Evolutionary conservation across 1,284 basidiomycete species (phyloP).

Genomic region (Malassezia restricta): DNA sequence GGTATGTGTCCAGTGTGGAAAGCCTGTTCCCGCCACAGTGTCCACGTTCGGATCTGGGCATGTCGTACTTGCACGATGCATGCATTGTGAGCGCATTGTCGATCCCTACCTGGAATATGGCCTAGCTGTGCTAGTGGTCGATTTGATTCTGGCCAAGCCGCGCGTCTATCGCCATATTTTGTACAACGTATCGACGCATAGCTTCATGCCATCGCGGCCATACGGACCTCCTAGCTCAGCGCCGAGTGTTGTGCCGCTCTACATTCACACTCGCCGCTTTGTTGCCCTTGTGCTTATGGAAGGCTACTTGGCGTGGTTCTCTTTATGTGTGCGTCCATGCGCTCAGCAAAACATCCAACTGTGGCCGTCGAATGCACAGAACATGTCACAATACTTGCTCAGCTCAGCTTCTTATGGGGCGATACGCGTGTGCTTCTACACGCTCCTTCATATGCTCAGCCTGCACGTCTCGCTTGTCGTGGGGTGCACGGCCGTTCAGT

Average conservation of each 20-base stretch:
- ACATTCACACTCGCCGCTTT: conserved; percentile 2
- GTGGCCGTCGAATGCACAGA: not conserved
- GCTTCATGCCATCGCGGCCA: not conserved
- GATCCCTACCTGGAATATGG: conserved; percentile 21
- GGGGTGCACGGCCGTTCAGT: not conserved
- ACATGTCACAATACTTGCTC: not conserved
- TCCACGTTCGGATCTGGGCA: conserved; percentile 15
- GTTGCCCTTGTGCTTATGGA: conserved; percentile 14
- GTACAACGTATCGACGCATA: conserved; percentile 9
- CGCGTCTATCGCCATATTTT: conserved; percentile 18
- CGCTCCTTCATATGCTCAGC: not conserved
- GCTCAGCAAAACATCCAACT: not conserved
- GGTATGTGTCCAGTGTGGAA: conserved; percentile 18
- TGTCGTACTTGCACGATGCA: conserved; percentile 11
- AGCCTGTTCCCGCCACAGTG: conserved; percentile 3
- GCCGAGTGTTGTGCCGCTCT: not conserved
- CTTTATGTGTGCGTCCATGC: conserved; percentile 6
- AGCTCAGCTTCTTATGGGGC: not conserved
- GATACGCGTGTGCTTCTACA: not conserved
- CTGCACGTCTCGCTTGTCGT: not conserved
- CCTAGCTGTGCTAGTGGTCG: conserved; percentile 12
- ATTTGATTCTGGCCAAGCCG: conserved; percentile 19
- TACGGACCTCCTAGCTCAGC: not conserved
- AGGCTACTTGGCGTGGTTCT: conserved; percentile 16
- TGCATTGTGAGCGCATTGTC: conserved; percentile 5